These are phyloP conservation scores for Apiospora saccharicola DNA, from an alignment of 2,329 filamentous ascomycete species.

Conservation along the genomic window DNA sequence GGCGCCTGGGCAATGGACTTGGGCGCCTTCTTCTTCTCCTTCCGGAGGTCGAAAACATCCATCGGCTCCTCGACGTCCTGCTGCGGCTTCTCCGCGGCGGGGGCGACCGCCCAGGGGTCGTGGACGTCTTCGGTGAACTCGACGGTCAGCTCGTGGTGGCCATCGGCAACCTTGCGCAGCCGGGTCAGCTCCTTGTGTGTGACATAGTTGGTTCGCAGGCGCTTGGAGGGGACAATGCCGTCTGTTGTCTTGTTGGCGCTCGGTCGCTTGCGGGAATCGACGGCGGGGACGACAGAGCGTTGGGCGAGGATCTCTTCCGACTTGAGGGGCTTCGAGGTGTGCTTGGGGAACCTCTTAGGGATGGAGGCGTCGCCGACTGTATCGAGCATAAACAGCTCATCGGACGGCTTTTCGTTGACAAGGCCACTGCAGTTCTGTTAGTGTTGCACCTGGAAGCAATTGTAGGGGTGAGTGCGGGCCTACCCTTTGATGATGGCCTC, in stretches of 20 bases:
- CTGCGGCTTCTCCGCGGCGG: slow-evolving; percentile 31
- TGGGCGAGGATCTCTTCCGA: slow-evolving; percentile 90
- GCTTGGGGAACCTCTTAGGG: slow-evolving; percentile 68
- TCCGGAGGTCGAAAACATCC: slow-evolving; percentile 45
- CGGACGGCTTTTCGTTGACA: slow-evolving; percentile 80
- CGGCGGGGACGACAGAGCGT: slow-evolving; percentile 81
- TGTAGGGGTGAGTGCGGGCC: slow-evolving; percentile 31
- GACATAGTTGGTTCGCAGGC: slow-evolving; percentile 79
- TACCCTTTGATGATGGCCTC: slow-evolving; percentile 93
- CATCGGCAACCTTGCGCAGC: slow-evolving; percentile 80
- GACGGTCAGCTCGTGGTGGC: slow-evolving; percentile 64
- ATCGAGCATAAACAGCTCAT: slow-evolving; percentile 87
- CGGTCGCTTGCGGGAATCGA: slow-evolving; percentile 79
- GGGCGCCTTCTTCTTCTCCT: slow-evolving; percentile 72
- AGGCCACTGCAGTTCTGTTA: slow-evolving; percentile 69
- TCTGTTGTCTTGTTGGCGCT: slow-evolving; percentile 75
- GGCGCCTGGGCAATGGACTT: slow-evolving; percentile 78
- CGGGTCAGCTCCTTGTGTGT: slow-evolving; percentile 84
- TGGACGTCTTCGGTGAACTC: slow-evolving; percentile 70
- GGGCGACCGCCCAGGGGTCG: slow-evolving; percentile 76
- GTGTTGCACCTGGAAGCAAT: background rate
- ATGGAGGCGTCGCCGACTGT: slow-evolving; percentile 73
- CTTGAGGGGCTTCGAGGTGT: slow-evolving; percentile 80
- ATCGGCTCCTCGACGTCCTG: slow-evolving; percentile 35
- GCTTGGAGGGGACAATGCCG: slow-evolving; percentile 77